These are phyloP conservation scores for Coprinopsis sp. DNA, from an alignment of 768 basidiomycete genomes.

Conservation along the genomic window DNA sequence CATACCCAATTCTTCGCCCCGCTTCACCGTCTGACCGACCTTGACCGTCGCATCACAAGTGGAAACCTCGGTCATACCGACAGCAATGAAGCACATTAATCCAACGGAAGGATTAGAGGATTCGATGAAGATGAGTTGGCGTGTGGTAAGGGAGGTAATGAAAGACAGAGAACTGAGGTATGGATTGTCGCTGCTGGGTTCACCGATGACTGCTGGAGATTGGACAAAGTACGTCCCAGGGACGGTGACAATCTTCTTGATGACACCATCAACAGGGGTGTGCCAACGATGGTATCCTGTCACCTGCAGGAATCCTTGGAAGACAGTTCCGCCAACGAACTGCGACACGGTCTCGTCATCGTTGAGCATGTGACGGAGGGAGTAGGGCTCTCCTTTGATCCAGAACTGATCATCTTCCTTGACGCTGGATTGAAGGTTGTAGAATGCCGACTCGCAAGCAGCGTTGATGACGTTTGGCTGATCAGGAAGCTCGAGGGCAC, in stretches of 20 bases:
- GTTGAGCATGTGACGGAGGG: constrained; percentile 50
- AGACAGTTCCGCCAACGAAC: constrained; percentile 48
- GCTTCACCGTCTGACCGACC: constrained; percentile 38
- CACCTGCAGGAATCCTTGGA: constrained; percentile 55
- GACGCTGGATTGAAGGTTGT: constrained; percentile 36
- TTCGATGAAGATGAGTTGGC: constrained; percentile 52
- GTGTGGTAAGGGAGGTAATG: constrained; percentile 41
- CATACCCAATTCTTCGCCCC: constrained; percentile 55
- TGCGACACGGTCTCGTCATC: constrained; percentile 29
- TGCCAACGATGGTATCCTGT: constrained; percentile 62
- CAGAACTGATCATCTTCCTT: constrained; percentile 46
- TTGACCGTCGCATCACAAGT: constrained; percentile 50
- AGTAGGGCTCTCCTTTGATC: constrained; percentile 61
- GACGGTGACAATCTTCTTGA: constrained; percentile 37
- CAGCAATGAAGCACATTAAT: constrained; percentile 50
- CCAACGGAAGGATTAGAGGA: constrained; percentile 49
- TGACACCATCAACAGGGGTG: constrained; percentile 45
- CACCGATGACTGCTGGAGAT: constrained; percentile 19
- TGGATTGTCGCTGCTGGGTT: constrained; percentile 12
- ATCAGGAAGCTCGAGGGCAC: constrained; percentile 31
- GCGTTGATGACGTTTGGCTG: constrained; percentile 36
- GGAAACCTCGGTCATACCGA: constrained; percentile 62
- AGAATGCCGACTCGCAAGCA: constrained; percentile 51
- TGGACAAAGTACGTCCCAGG: constrained; percentile 49
- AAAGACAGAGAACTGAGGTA: constrained; percentile 33